Conservation (phyloP, 768 basidiomycete genomes). For the Auriscalpium microsporum region DNA sequence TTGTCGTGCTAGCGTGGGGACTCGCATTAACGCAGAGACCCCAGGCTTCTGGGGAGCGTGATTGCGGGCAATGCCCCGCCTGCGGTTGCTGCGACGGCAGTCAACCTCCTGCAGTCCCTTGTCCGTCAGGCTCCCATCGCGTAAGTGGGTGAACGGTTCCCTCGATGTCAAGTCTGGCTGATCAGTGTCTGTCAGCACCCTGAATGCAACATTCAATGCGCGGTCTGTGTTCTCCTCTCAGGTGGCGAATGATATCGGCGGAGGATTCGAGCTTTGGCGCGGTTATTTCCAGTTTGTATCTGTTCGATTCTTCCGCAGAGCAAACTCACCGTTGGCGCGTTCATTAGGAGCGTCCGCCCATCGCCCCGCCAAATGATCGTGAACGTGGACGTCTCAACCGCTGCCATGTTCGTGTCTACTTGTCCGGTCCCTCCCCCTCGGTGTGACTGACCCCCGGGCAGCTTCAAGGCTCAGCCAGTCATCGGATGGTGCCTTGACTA, state of each 20-base stretch:
- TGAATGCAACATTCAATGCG: conserved; percentile 6
- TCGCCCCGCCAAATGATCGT: conserved; percentile 5
- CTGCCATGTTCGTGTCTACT: conserved; percentile 1
- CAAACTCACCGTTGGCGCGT: not conserved
- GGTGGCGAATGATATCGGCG: conserved; percentile 2
- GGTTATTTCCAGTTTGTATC: conserved; percentile 11
- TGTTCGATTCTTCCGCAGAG: no score
- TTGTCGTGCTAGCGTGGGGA: not conserved
- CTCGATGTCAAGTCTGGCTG: not conserved
- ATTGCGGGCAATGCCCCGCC: not conserved
- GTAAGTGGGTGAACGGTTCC: not conserved
- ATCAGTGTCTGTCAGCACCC: not conserved
- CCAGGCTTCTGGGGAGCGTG: conserved; percentile 4
- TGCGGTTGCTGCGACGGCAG: conserved; percentile 2
- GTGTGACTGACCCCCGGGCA: not conserved
- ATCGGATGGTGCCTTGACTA: conserved; percentile 6
- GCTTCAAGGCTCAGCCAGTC: conserved; percentile 10
- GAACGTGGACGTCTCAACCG: conserved; percentile 12
- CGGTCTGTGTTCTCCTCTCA: conserved; percentile 11
- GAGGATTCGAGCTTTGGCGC: conserved; percentile 14
- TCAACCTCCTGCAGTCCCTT: conserved; percentile 10
- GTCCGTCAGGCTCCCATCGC: conserved; percentile 12
- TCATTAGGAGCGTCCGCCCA: conserved; percentile 10
- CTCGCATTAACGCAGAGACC: no score
- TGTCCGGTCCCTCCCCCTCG: not conserved